A percentile compares a stretch with the other conserved stretches of the same genome.
These are phyloP conservation scores for Aspergillus texensis DNA, from an alignment of 2,329 filamentous ascomycete species.

Conservation along the genomic window DNA sequence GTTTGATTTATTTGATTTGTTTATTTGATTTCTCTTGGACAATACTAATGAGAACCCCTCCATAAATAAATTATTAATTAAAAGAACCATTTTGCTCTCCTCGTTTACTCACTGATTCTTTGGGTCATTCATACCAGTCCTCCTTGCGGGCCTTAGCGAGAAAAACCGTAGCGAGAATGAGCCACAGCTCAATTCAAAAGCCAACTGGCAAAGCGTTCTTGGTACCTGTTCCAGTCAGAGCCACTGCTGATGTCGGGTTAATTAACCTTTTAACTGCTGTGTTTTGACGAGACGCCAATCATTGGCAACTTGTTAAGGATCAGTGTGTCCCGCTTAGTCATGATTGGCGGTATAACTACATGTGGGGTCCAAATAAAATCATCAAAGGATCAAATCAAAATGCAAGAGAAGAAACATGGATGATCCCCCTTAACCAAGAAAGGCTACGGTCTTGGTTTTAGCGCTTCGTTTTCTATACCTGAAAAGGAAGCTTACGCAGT, in stretches of 20 bases:
- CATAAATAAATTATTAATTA: too few species aligned
- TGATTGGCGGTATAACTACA: slow-evolving; percentile 8
- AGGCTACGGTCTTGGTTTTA: neutral
- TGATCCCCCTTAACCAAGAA: neutral
- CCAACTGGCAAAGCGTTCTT: neutral
- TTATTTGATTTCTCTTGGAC: neutral
- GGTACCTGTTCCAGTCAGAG: neutral
- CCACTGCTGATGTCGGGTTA: neutral
- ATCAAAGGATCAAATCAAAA: slow-evolving; percentile 3
- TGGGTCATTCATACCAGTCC: neutral
- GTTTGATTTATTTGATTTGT: neutral
- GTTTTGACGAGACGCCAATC: neutral
- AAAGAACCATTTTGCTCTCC: too few species aligned
- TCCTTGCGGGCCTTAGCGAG: neutral
- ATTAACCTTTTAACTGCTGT: neutral
- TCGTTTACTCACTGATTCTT: too few species aligned
- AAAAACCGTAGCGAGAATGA: neutral
- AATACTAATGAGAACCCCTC: neutral
- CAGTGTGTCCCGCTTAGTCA: slow-evolving; percentile 9
- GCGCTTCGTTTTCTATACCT: neutral
- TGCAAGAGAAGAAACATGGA: neutral
- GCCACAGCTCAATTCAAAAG: neutral
- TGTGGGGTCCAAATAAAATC: neutral
- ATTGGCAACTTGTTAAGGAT: neutral
- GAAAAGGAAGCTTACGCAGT: slow-evolving; percentile 6